These are phyloP conservation scores for Trichoderma asperelloides DNA, from an alignment of 495 filamentous ascomycete species.

Conservation along the genomic window DNA sequence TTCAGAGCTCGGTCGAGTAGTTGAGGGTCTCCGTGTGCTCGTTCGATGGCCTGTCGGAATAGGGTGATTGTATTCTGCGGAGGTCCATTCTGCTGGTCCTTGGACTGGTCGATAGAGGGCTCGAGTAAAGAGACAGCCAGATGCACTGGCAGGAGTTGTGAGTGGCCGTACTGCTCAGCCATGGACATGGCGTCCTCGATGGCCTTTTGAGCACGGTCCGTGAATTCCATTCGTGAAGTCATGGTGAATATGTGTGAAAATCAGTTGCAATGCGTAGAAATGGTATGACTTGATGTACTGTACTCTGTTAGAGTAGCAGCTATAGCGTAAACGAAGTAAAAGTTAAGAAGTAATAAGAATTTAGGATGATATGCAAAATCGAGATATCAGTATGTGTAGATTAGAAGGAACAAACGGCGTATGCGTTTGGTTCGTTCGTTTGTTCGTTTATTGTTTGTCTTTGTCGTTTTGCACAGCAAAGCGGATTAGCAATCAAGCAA, in stretches of 20 bases:
- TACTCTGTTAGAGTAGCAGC: not conserved
- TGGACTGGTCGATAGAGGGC: slow-evolving; percentile 64
- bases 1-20: slow-evolving; percentile 80
- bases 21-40: slow-evolving; percentile 87
- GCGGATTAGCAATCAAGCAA: not conserved
- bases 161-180: slow-evolving; percentile 79
- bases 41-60: slow-evolving; percentile 88
- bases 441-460: not conserved
- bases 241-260: slow-evolving; percentile 23
- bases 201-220: slow-evolving; percentile 81
- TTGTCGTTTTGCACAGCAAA: not conserved
- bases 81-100: slow-evolving; percentile 58
- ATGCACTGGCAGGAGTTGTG: slow-evolving; percentile 81
- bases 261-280: no score
- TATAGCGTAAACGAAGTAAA: not conserved
- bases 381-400: not conserved
- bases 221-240: slow-evolving; percentile 67
- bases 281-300: not conserved
- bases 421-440: no score
- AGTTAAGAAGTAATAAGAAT: not conserved
- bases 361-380: not conserved
- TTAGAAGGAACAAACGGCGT: no score
- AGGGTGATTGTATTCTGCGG: slow-evolving; percentile 62
- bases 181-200: slow-evolving; percentile 76
- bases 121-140: slow-evolving; percentile 83